Base-by-base conservation (phyloP, 495 filamentous ascomycete species). In the Lasiosphaeria miniovina region DNA sequence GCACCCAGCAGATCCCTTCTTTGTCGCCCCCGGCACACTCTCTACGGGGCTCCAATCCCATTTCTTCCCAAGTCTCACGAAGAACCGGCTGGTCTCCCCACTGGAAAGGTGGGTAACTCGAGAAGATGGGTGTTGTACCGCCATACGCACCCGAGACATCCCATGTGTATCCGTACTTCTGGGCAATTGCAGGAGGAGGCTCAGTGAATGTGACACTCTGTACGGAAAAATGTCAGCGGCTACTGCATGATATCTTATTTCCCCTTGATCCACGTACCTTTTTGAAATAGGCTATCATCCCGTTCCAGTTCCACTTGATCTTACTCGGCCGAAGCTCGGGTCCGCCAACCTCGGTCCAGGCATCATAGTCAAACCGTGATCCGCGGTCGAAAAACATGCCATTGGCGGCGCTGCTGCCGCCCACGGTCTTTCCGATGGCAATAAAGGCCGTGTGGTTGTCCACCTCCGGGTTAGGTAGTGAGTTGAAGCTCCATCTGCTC, bases 141-240 rank as follows among this genome's bases (percentile, higher is more conserved):
- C 57, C 57, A 34, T 40, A 59, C 4, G 15, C 49, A 4, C 49
- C 14, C 11, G 17, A n/a, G 38, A 14, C 46, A 17, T 59, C 36
- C 57, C 57, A 59, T 3, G 50, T 54, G 34, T 38, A 54, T 2
- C 36, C 17, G 7, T 58, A 51, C 36, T 32, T 8, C 4, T 31
- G n/a, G 6, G 36, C 55, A 11, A 49, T 34, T 3, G 11, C 34
- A n/a, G n/a, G 10, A 14, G 15, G 15, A 10, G 55, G 55, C 46
- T 15, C 36, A 4, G 49, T 53, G 32, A 52, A 52, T 6, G 36
- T 59, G 48, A 59, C 49, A 24, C 57, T 59, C 49, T 15, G 70
- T 65, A 54, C 72, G 58, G n/a, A 73, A 72, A 38, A 71, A 68
- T 67, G 73, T 73, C 11, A 17, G 61, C 54, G 2, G 62, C 36